These are phyloP conservation scores for Acrocalymma vagum DNA, from an alignment of 2,329 filamentous ascomycete genomes.

Conservation along the genomic window DNA sequence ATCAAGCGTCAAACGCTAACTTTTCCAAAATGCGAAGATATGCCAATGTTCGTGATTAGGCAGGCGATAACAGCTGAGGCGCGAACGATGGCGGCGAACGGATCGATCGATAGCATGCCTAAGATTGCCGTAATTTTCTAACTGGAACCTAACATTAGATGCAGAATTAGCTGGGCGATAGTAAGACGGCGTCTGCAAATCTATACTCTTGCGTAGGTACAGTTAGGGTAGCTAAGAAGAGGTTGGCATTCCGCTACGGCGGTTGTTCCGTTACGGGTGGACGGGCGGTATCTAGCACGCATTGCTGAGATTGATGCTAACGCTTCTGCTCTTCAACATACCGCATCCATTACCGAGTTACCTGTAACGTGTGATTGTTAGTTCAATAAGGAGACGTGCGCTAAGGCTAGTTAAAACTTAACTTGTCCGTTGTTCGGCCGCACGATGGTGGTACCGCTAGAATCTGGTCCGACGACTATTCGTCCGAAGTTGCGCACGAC, in stretches of 20 bases:
- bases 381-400: too few species aligned
- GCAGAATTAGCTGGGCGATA: constrained; percentile 1
- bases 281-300: constrained; percentile 2
- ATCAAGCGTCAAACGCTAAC: too few species aligned
- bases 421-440: too few species aligned
- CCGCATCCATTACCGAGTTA: too few species aligned
- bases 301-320: too few species aligned
- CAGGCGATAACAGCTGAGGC: constrained; percentile 6
- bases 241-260: constrained; percentile 14
- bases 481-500: too few species aligned
- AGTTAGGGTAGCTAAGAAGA: constrained; percentile 9
- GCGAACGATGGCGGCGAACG: constrained; percentile 6
- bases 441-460: too few species aligned
- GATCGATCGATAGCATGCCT: constrained; percentile 7
- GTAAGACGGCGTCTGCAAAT: neutral
- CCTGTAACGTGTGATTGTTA: too few species aligned
- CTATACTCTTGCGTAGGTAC: constrained; percentile 5
- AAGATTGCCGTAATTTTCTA: constrained; percentile 11
- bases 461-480: too few species aligned
- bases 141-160: constrained; percentile 3
- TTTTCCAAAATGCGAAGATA: too few species aligned
- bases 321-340: too few species aligned
- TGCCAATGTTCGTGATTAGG: constrained; percentile 5
- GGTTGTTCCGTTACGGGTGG: constrained; percentile 11
- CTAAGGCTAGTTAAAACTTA: too few species aligned